These are phyloP conservation scores for Termitomyces sp. DNA, from an alignment of 768 basidiomycete genomes.

Conservation along the genomic window DNA sequence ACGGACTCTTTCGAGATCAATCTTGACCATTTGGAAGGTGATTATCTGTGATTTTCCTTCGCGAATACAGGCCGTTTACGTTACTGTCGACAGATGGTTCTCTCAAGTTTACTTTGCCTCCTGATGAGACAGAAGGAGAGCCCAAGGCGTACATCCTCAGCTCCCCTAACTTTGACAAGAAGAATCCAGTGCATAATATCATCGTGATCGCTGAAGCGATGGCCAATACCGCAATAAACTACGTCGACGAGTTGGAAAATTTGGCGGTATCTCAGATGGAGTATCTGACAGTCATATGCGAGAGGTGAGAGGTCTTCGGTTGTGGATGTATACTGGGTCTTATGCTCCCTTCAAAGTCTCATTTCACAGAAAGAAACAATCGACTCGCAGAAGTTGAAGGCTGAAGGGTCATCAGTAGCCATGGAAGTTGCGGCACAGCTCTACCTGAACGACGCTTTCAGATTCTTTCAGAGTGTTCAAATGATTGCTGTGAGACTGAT, in stretches of 20 bases:
- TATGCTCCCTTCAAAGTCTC: background rate
- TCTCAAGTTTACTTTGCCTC: slow-evolving; percentile 4
- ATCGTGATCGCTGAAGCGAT: background rate
- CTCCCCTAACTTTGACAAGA: background rate
- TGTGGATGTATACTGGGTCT: too few relatives aligned
- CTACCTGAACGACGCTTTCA: slow-evolving; percentile 3
- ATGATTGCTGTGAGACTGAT: background rate
- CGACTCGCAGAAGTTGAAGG: background rate
- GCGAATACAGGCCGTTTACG: background rate
- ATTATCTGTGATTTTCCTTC: background rate
- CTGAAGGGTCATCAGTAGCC: background rate
- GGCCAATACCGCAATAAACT: background rate
- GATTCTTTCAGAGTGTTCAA: background rate
- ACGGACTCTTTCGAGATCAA: background rate
- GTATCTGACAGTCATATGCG: background rate
- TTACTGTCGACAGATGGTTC: background rate
- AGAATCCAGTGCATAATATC: background rate
- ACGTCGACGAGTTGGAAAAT: background rate
- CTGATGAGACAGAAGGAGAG: background rate
- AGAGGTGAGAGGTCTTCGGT: background rate
- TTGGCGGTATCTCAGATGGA: background rate
- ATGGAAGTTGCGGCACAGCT: slow-evolving; percentile 1
- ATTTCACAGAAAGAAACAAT: background rate
- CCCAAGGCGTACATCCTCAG: background rate
- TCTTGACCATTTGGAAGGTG: background rate